These are phyloP conservation scores for Kurtzmaniella quercitrusa DNA, from an alignment of 1,139 yeast species.

Conservation along the genomic window DNA sequence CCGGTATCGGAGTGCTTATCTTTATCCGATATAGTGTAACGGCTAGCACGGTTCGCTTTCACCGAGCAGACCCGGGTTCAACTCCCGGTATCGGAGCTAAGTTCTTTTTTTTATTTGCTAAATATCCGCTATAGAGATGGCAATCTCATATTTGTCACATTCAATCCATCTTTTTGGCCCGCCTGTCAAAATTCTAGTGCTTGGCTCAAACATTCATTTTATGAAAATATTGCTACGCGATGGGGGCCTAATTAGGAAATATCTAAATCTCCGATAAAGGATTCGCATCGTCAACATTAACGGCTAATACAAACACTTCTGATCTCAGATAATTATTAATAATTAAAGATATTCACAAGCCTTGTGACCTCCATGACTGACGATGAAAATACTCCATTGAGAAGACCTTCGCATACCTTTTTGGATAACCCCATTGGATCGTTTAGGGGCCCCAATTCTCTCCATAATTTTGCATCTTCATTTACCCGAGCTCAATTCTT, in stretches of 20 bases:
- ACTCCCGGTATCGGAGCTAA: slow-evolving; percentile 71
- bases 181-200: no score
- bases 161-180: no score
- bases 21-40: slow-evolving; percentile 69
- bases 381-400: slow-evolving; percentile 18
- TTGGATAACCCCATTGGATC: slow-evolving; percentile 43
- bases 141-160: no score
- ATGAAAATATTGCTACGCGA: background rate
- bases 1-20: slow-evolving; percentile 59
- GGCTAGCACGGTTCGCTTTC: slow-evolving; percentile 83
- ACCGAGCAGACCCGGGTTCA: slow-evolving; percentile 83
- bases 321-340: background rate
- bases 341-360: background rate
- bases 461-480: slow-evolving; percentile 45
- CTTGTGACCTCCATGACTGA: slow-evolving; percentile 1
- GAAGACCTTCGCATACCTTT: slow-evolving; percentile 27
- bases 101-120: background rate
- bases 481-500: slow-evolving; percentile 46
- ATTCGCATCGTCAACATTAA: background rate
- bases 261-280: background rate
- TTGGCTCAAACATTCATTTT: no score
- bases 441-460: slow-evolving; percentile 44
- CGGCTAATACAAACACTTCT: background rate
- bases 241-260: background rate
- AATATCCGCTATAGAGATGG: no score